Percentiles rank a stretch among this genome's conserved stretches.
Conservation (phyloP, 2,329 filamentous ascomycete genomes). For the Neopestalotiopsis sp. region DNA sequence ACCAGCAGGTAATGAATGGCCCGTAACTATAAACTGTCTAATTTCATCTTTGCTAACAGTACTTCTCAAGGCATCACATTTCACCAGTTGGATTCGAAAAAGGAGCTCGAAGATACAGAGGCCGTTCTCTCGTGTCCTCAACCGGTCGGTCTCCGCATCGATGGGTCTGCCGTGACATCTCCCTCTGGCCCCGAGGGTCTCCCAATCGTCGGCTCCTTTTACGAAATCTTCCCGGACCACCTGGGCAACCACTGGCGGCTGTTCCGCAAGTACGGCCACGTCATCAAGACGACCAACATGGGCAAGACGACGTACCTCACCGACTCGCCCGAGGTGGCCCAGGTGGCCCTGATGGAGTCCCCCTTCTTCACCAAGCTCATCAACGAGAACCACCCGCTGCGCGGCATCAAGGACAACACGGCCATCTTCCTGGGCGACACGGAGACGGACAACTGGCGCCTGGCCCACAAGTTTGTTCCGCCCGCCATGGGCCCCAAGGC, state of each 20-base stretch:
- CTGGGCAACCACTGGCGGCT: constrained; percentile 60
- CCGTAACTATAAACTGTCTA: too few relatives aligned
- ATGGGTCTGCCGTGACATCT: constrained; percentile 52
- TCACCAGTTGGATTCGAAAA: neutral
- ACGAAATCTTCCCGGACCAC: constrained; percentile 61
- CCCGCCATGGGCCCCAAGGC: constrained; percentile 64
- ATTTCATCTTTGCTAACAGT: neutral
- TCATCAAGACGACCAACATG: constrained; percentile 57
- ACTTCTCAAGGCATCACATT: constrained; percentile 4
- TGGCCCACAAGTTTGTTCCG: constrained; percentile 66
- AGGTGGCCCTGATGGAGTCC: constrained; percentile 50
- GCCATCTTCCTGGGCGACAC: constrained; percentile 55
- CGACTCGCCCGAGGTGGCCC: constrained; percentile 51
- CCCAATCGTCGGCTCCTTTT: constrained; percentile 55
- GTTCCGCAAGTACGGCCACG: constrained; percentile 55
- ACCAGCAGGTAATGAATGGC: constrained; percentile 10
- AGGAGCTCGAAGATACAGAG: neutral
- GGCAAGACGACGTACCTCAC: constrained; percentile 54
- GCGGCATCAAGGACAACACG: constrained; percentile 45
- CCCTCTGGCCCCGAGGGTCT: constrained; percentile 54
- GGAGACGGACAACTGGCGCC: constrained; percentile 52
- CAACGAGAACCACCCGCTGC: constrained; percentile 52
- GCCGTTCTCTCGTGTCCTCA: neutral
- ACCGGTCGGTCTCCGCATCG: constrained; percentile 35
- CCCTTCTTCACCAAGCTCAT: constrained; percentile 60